Base-by-base conservation (phyloP, 352 stramenopile species). In the Pythium angustatum region DNA sequence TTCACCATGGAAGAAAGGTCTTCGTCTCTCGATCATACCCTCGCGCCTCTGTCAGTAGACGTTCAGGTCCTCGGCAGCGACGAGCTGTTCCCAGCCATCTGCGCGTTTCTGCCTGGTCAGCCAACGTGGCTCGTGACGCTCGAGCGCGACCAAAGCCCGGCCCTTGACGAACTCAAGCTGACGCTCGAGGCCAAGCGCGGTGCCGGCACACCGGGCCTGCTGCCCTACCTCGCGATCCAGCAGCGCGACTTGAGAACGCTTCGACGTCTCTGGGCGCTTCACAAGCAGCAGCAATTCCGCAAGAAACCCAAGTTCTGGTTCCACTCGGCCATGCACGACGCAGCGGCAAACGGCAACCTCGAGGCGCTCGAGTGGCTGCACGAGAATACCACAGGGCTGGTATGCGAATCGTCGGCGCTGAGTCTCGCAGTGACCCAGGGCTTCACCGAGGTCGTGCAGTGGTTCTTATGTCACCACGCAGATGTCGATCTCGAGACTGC, bases 331-430 rank as follows among this genome's bases (percentile, higher is more conserved):
- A 60, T 68, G 52, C 41, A 56, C 33, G 22, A 55, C 19, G 59
- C 66, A 5, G 58, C 45, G 1, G 31, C 22, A 4, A 36, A 30
- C 6, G 66, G 53, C 9, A 45, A 68, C 40, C n/a, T 72, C 7
- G 54, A 64, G 1, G 41, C 49, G 5, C 33, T 72, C 12, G 26
- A 64, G 31, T 68, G 66, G 66, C 51, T 72, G 0, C 47, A 64
- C 27, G 40, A 41, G n/a, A n/a, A n/a, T 7, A 58, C 43, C 5
- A n/a, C 40, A 6, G 38, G 24, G 5, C 26, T n/a, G n/a, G 30
- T 26, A 22, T 49, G 22, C 9, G 40, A 12, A 1, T 28, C 22
- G 17, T 24, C 26, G 5, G 48, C 61, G 8, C 15, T 62, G 51
- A 56, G 15, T 26, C 10, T 41, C 11, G 58, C 68, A 2, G 63